Percentiles rank a stretch among this genome's conserved stretches.
These are phyloP conservation scores for Termitomyces sp. DNA, from an alignment of 1,284 basidiomycete genomes.

Conservation along the genomic window DNA sequence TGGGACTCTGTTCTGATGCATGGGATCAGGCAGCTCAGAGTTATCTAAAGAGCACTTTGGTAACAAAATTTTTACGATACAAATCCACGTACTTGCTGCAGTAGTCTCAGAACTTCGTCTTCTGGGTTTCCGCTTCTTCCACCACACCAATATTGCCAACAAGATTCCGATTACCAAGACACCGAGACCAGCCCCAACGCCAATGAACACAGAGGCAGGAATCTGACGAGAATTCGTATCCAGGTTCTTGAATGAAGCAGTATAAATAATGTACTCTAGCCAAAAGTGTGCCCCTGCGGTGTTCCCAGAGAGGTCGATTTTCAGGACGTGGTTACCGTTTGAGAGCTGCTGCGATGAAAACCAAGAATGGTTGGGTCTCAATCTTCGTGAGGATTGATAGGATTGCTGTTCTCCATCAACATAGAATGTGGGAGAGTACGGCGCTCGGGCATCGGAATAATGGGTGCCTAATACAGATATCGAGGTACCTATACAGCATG, in stretches of 20 bases:
- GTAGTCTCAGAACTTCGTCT: background rate
- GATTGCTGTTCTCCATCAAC: background rate
- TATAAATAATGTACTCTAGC: background rate
- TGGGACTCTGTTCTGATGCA: background rate
- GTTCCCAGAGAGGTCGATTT: slow-evolving; percentile 1
- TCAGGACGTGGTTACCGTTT: background rate
- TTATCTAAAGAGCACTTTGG: background rate
- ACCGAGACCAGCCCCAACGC: background rate
- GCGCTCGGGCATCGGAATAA: background rate
- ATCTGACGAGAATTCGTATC: background rate
- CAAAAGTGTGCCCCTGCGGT: background rate
- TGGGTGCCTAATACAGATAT: background rate
- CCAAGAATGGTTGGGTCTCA: background rate
- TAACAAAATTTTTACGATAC: background rate
- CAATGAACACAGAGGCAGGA: background rate
- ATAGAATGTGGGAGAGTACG: background rate
- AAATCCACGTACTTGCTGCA: background rate
- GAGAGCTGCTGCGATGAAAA: background rate
- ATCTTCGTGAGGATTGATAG: background rate
- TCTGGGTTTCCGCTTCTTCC: background rate
- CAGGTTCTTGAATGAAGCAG: background rate
- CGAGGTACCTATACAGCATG: background rate
- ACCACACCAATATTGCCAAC: background rate
- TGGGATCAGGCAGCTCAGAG: background rate
- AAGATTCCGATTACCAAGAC: background rate